Evolutionary conservation across 495 filamentous ascomycete genomes (phyloP).

Genomic region (Astrocystis sublimbata): DNA sequence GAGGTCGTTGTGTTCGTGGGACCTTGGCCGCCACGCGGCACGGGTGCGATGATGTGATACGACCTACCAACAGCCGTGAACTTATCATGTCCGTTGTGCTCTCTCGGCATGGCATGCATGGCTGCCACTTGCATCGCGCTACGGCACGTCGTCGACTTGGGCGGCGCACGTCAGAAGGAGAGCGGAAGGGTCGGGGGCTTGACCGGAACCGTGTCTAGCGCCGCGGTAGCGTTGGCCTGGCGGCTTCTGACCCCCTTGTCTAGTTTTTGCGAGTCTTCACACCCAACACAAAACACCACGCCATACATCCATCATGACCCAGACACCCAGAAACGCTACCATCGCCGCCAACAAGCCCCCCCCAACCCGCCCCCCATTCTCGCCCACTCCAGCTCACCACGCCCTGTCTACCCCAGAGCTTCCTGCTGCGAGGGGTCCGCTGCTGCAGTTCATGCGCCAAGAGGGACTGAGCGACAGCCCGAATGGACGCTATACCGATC

Average conservation of each 20-base stretch:
- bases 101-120: constrained; percentile 1
- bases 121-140: constrained; percentile 10
- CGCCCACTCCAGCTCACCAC: background rate
- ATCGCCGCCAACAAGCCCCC: background rate
- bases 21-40: constrained; percentile 4
- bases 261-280: constrained; percentile 34
- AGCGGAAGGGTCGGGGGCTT: constrained; percentile 9
- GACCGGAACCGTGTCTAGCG: constrained; percentile 18
- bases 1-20: no score
- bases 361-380: background rate
- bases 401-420: constrained; percentile 8
- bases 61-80: no score
- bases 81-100: background rate
- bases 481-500: constrained; percentile 16
- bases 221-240: constrained; percentile 20
- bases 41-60: constrained; percentile 1
- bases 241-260: constrained; percentile 32
- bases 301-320: constrained; percentile 11
- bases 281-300: constrained; percentile 27
- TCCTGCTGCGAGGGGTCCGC: constrained; percentile 14
- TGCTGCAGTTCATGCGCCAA: constrained; percentile 6
- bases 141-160: constrained; percentile 10
- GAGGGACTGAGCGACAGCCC: background rate
- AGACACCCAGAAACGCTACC: background rate
- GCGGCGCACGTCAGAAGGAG: background rate